A percentile compares a stretch with the other conserved stretches of the same genome.
Conservation (phyloP, 2,329 filamentous ascomycete genomes). For the Colletotrichum caudatum region DNA sequence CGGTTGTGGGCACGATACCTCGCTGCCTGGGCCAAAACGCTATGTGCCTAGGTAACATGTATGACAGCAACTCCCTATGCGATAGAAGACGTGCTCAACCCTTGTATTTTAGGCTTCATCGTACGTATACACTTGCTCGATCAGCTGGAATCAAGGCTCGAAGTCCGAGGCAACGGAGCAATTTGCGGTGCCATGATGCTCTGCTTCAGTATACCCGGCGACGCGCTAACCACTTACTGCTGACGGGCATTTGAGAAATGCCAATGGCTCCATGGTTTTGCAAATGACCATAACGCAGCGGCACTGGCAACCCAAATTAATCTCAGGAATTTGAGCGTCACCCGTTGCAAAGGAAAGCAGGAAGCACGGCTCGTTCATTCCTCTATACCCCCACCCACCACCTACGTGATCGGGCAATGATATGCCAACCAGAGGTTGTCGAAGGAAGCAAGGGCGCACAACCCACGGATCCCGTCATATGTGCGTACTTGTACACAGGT, state of each 20-base stretch:
- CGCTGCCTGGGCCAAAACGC: neutral
- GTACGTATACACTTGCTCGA: neutral
- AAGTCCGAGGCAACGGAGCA: neutral
- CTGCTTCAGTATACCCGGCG: neutral
- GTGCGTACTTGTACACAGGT: neutral
- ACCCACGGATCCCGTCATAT: conserved; percentile 9
- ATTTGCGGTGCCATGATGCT: neutral
- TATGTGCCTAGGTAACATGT: neutral
- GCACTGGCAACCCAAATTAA: conserved; percentile 1
- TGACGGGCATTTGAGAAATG: neutral
- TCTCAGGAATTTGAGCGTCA: neutral
- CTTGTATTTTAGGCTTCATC: neutral
- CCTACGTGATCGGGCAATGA: conserved; percentile 15
- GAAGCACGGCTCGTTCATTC: conserved; percentile 10
- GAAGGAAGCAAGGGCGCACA: neutral
- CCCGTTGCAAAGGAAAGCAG: neutral
- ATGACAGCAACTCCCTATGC: neutral
- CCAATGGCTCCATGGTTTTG: neutral
- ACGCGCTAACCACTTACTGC: neutral
- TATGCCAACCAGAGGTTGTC: conserved; percentile 13
- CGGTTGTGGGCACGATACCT: neutral
- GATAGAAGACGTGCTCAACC: neutral
- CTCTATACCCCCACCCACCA: neutral
- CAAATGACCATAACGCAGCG: neutral
- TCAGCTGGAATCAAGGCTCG: neutral